Percentiles rank a stretch among this genome's conserved stretches.
These are phyloP conservation scores for Cercospora canescens DNA, from an alignment of 2,329 filamentous ascomycete species.

Conservation along the genomic window DNA sequence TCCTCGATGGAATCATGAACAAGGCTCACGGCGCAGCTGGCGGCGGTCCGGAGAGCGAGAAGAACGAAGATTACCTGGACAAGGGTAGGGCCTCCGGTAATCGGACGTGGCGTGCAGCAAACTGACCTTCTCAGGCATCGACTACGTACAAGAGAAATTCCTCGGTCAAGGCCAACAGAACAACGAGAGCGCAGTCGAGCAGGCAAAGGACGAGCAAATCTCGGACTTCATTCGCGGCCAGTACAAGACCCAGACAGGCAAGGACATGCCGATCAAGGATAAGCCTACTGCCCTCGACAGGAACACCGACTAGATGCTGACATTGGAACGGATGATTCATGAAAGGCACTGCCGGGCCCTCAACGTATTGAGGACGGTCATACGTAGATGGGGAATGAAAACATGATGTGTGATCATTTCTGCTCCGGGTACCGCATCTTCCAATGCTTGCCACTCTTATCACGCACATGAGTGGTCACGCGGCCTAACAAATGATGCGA, in stretches of 20 bases:
- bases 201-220: constrained; percentile 81
- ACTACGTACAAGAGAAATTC: constrained; percentile 75
- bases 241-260: constrained; percentile 70
- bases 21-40: constrained; percentile 72
- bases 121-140: constrained; percentile 59
- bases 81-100: constrained; percentile 59
- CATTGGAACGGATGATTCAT: not conserved
- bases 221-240: constrained; percentile 68
- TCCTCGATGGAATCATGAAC: constrained; percentile 62
- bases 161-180: constrained; percentile 68
- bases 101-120: not conserved
- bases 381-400: not conserved
- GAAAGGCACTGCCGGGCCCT: not conserved
- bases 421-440: not conserved
- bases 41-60: constrained; percentile 70
- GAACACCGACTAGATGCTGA: constrained; percentile 8
- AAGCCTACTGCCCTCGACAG: constrained; percentile 46
- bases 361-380: constrained; percentile 1
- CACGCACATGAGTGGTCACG: not conserved
- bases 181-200: constrained; percentile 71
- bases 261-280: constrained; percentile 68
- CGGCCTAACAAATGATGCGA: not conserved
- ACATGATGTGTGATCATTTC: not conserved
- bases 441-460: not conserved
- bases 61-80: constrained; percentile 78